phyloP scores from a whole-genome alignment of 1,284 basidiomycete species.

The Ganoderma lucidum region DNA sequence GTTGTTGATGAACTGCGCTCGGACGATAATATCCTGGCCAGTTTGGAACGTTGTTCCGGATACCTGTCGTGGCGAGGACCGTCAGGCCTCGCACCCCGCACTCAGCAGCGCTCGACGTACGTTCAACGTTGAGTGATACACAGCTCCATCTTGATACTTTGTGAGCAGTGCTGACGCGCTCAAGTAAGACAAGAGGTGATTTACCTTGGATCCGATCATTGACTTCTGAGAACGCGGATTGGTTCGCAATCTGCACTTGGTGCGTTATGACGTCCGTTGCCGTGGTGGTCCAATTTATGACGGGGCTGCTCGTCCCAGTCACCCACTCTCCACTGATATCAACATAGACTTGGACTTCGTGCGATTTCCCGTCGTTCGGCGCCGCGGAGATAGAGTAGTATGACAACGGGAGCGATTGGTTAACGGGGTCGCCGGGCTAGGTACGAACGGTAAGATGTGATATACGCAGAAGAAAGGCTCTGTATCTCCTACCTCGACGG shows the following conservation, averaged over 20 bases:
- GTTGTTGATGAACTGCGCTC: constrained; percentile 24
- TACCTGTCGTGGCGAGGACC: constrained; percentile 9
- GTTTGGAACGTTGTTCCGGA: constrained; percentile 28
- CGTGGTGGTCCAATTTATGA: constrained; percentile 54
- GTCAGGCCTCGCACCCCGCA: background rate
- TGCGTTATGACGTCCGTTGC: background rate
- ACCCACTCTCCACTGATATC: constrained; percentile 75
- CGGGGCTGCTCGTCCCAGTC: constrained; percentile 41
- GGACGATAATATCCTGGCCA: constrained; percentile 11
- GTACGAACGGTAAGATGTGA: constrained; percentile 22
- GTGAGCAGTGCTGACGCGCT: constrained; percentile 23
- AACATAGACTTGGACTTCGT: constrained; percentile 66
- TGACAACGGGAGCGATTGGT: constrained; percentile 68
- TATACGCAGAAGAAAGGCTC: no score
- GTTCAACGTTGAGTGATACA: constrained; percentile 13
- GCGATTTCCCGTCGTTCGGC: constrained; percentile 60
- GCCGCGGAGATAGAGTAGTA: constrained; percentile 63
- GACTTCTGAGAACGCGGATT: background rate
- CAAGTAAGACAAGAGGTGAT: constrained; percentile 22
- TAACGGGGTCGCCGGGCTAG: constrained; percentile 64
- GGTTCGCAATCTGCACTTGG: background rate
- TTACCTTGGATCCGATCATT: background rate
- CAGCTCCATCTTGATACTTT: constrained; percentile 1
- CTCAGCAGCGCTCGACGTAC: background rate
- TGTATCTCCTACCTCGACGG: constrained; percentile 60